Conservation (phyloP, 495 filamentous ascomycete genomes). For the Tetracladium setigerum region DNA sequence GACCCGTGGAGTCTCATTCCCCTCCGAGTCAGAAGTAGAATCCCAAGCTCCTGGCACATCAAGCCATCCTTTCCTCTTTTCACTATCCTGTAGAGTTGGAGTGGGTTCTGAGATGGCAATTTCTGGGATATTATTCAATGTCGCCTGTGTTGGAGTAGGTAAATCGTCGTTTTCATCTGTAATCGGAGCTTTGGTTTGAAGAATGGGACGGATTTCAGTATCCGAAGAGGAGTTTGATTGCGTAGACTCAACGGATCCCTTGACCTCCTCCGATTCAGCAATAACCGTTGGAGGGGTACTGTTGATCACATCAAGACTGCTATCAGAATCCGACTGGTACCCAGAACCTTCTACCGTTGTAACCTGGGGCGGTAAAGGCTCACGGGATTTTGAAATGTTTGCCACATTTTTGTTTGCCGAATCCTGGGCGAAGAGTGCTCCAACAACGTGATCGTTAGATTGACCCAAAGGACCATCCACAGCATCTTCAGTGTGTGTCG, state of each 20-base stretch:
- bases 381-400: slow-evolving; percentile 40
- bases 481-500: slow-evolving; percentile 16
- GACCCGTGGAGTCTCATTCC: background rate
- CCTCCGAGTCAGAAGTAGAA: slow-evolving; percentile 25
- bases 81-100: slow-evolving; percentile 31
- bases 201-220: background rate
- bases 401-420: slow-evolving; percentile 34
- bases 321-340: slow-evolving; percentile 14
- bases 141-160: background rate
- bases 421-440: slow-evolving; percentile 47
- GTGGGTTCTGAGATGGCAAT: slow-evolving; percentile 37
- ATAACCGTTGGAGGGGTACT: too few relatives aligned
- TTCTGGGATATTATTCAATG: slow-evolving; percentile 25
- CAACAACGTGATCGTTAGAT: slow-evolving; percentile 62
- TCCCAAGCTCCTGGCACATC: slow-evolving; percentile 30
- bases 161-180: background rate
- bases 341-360: slow-evolving; percentile 52
- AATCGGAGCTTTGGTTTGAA: background rate
- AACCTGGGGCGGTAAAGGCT: slow-evolving; percentile 59
- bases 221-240: background rate
- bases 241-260: background rate
- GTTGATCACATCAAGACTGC: slow-evolving; percentile 1
- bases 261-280: background rate
- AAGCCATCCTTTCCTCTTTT: slow-evolving; percentile 23
- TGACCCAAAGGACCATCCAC: slow-evolving; percentile 26